Evolutionary conservation across 1,139 yeast genomes (phyloP).

Genomic region (Kodamaea arcana): DNA sequence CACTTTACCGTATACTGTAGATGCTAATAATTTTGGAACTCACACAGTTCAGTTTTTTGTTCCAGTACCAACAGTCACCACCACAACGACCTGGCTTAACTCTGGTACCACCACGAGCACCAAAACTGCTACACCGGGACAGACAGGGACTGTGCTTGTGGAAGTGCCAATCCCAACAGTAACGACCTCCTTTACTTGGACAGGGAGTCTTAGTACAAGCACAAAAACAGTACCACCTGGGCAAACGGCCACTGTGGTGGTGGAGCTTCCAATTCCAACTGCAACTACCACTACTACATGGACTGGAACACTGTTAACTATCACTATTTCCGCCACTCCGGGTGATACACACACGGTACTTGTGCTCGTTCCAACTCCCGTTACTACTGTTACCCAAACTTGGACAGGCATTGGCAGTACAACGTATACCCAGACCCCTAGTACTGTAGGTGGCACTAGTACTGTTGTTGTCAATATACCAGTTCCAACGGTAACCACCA

Average conservation of each 20-base stretch:
- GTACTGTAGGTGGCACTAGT: slow-evolving; percentile 8
- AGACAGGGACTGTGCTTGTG: slow-evolving; percentile 15
- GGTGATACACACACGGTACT: not conserved
- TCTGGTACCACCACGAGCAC: slow-evolving; percentile 3
- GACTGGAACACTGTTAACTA: not conserved
- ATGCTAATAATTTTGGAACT: slow-evolving; percentile 6
- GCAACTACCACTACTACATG: not conserved
- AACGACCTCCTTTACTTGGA: not conserved
- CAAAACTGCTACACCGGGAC: slow-evolving; percentile 8
- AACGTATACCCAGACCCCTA: not conserved
- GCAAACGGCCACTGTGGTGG: not conserved
- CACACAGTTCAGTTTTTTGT: slow-evolving; percentile 11
- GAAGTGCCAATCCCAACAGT: not conserved
- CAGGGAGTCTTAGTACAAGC: not conserved
- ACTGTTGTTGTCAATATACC: slow-evolving; percentile 8
- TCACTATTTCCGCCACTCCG: not conserved
- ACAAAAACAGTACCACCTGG: not conserved
- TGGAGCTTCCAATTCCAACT: slow-evolving; percentile 1
- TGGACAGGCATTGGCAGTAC: not conserved
- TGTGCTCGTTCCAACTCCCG: not conserved
- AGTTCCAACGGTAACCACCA: slow-evolving; percentile 9
- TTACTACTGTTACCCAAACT: not conserved
- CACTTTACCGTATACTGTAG: slow-evolving; percentile 6
- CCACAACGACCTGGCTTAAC: slow-evolving; percentile 13
- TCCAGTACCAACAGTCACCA: not conserved